phyloP scores from a whole-genome alignment of 2,329 filamentous ascomycete genomes.

The Pestalotiopsis sp. region DNA sequence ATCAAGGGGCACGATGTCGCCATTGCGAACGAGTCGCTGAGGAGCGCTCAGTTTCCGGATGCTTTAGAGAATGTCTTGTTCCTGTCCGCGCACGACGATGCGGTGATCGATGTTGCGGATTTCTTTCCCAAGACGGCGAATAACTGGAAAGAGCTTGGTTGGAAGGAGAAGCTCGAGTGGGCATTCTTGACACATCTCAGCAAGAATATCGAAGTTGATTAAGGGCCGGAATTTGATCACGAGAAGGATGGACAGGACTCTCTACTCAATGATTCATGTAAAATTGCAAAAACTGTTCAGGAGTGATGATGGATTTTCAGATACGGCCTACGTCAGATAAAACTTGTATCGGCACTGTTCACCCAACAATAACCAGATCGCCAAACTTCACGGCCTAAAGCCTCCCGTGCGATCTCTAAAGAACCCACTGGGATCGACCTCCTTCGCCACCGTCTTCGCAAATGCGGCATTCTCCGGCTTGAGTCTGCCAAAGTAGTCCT shows the following conservation, averaged over 20 bases:
- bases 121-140: conserved; percentile 26
- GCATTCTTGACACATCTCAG: conserved; percentile 4
- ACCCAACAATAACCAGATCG: too few species aligned
- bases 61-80: conserved; percentile 25
- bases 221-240: background rate
- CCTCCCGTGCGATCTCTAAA: conserved; percentile 41
- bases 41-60: conserved; percentile 17
- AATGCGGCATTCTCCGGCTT: conserved; percentile 35
- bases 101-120: conserved; percentile 20
- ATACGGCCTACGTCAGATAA: too few species aligned
- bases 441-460: conserved; percentile 33
- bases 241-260: background rate
- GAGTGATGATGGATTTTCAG: background rate
- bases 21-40: background rate
- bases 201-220: too few species aligned
- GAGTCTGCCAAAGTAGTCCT: conserved; percentile 44
- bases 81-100: conserved; percentile 26
- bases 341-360: too few species aligned
- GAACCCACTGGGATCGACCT: conserved; percentile 40
- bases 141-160: conserved; percentile 22
- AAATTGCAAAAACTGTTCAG: background rate
- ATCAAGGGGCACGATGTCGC: background rate
- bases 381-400: conserved; percentile 18
- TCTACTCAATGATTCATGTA: background rate
- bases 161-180: conserved; percentile 7